Base-by-base conservation (phyloP, 805 yeast genomes). In the Sugiyamaella qingdaonensis region DNA sequence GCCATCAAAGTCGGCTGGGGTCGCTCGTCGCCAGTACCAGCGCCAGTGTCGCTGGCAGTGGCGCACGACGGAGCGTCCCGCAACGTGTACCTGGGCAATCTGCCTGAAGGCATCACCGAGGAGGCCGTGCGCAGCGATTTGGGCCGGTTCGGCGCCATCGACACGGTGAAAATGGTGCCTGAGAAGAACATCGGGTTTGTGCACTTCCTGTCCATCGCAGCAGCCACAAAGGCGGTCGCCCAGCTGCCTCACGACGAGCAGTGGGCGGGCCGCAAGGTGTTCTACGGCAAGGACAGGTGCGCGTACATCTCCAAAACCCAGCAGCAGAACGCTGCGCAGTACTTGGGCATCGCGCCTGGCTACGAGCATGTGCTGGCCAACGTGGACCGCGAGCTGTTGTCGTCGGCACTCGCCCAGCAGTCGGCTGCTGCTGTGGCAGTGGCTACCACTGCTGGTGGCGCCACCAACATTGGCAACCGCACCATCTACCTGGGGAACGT, bases 341-440 rank as follows among this genome's bases (percentile, higher is more conserved):
- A 89, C 66, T 73, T 92, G 52, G 97, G 97, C 1, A 76, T 90
- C 56, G 88, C 94, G 43, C 95, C 96, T 16, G 94, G 95, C 29
- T 80, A 85, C 78, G 95, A 87, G 64, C 88, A 86, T 64, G 73
- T 86, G 53, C 81, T 86, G 27, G 85, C 88, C 54, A 83, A 82
- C 52, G 85, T 87, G 8, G 82, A 79, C 60, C 66, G 80, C 36
- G 81, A 77, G 48, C 68, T 78, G 55, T 74, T 79, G 43, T 60
- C 67, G 9, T 58, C 56, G 13, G 72, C 73, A 1, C 76, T 91
- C 52, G 87, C 92, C 36, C 95, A 89, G 69, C 97, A 94, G 71
- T 84, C 95, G 13, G 95, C 95, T 36, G 97, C 97, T 1, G 97
- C 98, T 5, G 96, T 96, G n/a, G 92, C 95, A 35, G 91, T 92